Evolutionary conservation across 208 protist species (phyloP).

Genomic region (Wallacemonas sp.): DNA sequence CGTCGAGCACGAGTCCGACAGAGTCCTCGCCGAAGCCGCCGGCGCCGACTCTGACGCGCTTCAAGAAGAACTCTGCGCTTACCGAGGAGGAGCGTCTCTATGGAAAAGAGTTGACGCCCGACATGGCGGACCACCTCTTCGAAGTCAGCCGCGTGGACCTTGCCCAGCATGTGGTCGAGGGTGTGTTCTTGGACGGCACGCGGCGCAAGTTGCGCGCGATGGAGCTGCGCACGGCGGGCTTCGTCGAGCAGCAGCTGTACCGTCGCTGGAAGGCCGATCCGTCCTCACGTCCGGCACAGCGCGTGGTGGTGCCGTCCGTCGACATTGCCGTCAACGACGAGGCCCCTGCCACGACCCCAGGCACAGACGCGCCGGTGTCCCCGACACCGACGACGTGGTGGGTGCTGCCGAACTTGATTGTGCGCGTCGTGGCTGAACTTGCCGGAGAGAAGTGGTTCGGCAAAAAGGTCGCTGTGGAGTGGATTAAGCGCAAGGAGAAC

Average conservation of each 20-base stretch:
- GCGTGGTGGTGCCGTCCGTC: slow-evolving; percentile 1
- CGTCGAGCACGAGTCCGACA: neutral
- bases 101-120: slow-evolving; percentile 41
- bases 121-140: slow-evolving; percentile 59
- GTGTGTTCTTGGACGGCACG: slow-evolving; percentile 65
- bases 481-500: slow-evolving; percentile 44
- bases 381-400: slow-evolving; percentile 47
- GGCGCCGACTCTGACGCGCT: slow-evolving; percentile 11
- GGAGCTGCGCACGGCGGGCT: slow-evolving; percentile 77
- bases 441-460: slow-evolving; percentile 61
- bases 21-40: neutral
- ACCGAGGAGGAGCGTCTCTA: slow-evolving; percentile 57
- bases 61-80: slow-evolving; percentile 45
- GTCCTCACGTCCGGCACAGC: slow-evolving; percentile 51
- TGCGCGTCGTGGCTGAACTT: slow-evolving; percentile 64
- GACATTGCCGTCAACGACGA: neutral
- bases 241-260: slow-evolving; percentile 67
- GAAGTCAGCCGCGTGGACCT: slow-evolving; percentile 72
- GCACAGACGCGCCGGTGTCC: neutral
- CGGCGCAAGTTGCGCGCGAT: slow-evolving; percentile 45
- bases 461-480: slow-evolving; percentile 66
- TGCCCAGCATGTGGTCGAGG: slow-evolving; percentile 48
- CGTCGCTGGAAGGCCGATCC: slow-evolving; percentile 71
- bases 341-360: neutral
- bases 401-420: slow-evolving; percentile 70